These are phyloP conservation scores for Penicillium sp. DNA, from an alignment of 2,329 filamentous ascomycete species.

Conservation along the genomic window DNA sequence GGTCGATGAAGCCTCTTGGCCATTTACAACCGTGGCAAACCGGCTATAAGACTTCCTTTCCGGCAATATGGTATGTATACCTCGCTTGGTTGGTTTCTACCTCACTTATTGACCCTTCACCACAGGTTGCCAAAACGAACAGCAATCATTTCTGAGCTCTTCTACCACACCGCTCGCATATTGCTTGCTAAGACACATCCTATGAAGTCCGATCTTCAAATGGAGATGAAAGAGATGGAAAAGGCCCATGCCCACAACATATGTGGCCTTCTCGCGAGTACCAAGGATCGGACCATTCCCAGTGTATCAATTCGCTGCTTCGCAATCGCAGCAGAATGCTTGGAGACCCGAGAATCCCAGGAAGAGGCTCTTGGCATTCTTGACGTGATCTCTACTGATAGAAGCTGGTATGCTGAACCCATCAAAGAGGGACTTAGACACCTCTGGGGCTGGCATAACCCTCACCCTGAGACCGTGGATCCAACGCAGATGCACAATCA, in stretches of 20 bases:
- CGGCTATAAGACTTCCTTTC: constrained; percentile 70
- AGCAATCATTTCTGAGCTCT: constrained; percentile 76
- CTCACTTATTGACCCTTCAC: neutral
- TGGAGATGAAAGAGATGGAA: constrained; percentile 69
- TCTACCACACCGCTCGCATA: constrained; percentile 85
- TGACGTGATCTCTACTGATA: constrained; percentile 69
- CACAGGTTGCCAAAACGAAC: constrained; percentile 75
- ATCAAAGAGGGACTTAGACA: constrained; percentile 71
- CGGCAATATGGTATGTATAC: constrained; percentile 71
- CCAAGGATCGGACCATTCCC: constrained; percentile 76
- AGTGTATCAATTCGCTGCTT: constrained; percentile 77
- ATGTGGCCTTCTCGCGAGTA: constrained; percentile 84
- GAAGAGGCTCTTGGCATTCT: constrained; percentile 77
- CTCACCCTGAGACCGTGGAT: constrained; percentile 32
- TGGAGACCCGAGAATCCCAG: constrained; percentile 69
- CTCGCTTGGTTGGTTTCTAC: neutral
- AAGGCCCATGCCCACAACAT: constrained; percentile 77
- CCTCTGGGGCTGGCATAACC: constrained; percentile 69
- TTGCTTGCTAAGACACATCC: constrained; percentile 79
- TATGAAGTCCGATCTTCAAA: constrained; percentile 55
- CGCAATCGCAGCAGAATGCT: constrained; percentile 70
- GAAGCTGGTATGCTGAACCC: constrained; percentile 73
- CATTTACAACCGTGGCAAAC: constrained; percentile 70
- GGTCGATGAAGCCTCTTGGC: constrained; percentile 83
- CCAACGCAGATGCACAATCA: constrained; percentile 19